A percentile compares a stretch with the other conserved stretches of the same genome.
phyloP scores from a whole-genome alignment of 176 grass and related monocot species.

The Phoenix dactylifera region DNA sequence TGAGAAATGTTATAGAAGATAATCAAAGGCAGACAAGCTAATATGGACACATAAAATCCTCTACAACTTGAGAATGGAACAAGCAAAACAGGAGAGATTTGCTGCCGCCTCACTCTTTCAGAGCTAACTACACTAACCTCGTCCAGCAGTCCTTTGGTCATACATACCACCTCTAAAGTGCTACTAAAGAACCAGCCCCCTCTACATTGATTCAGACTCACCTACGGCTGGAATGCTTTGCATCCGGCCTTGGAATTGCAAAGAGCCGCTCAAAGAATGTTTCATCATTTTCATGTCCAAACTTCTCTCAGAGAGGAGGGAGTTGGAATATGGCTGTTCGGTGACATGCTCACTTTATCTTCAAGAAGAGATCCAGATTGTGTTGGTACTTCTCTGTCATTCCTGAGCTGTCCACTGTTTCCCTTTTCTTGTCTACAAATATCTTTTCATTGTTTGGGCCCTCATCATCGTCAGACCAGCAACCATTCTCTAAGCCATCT shows the following conservation, averaged over 20 bases:
- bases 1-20: too few species aligned
- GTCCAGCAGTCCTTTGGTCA: too few species aligned
- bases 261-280: not conserved
- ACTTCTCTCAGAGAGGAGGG: not conserved
- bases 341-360: conserved; percentile 30
- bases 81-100: too few species aligned
- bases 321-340: conserved; percentile 6
- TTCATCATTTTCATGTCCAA: not conserved
- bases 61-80: too few species aligned
- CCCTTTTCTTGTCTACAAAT: not conserved
- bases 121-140: too few species aligned
- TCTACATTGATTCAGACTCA: not conserved
- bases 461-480: conserved; percentile 44
- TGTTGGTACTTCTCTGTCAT: conserved; percentile 17
- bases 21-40: too few species aligned
- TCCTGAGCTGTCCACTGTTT: not conserved
- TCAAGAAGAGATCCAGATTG: conserved; percentile 42
- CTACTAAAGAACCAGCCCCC: too few species aligned
- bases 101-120: too few species aligned
- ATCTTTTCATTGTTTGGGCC: conserved; percentile 7
- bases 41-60: too few species aligned
- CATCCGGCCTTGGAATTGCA: not conserved
- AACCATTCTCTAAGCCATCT: conserved; percentile 39
- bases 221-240: not conserved
- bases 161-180: too few species aligned